phyloP scores from a whole-genome alignment of 257 asterid species.

The Solanum paucissectum region DNA sequence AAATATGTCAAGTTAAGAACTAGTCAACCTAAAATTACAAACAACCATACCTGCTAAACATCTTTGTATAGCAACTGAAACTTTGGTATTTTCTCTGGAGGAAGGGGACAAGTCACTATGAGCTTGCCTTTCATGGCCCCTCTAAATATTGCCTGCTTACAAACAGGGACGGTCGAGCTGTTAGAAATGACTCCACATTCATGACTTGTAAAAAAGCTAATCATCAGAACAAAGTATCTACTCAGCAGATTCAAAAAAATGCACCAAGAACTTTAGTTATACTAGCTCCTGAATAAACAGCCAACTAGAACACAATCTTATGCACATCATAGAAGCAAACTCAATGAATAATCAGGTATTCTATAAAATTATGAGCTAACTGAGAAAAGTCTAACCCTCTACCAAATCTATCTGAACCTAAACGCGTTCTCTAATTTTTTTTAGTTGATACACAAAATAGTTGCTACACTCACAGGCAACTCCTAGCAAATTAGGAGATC shows the following conservation, averaged over 20 bases:
- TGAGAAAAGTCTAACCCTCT: not conserved
- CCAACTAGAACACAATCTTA: not conserved
- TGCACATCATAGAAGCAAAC: not conserved
- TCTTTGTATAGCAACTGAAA: constrained; percentile 74
- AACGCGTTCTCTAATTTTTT: not conserved
- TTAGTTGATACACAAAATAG: not conserved
- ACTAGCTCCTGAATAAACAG: not conserved
- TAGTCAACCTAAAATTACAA: not conserved
- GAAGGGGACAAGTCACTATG: constrained; percentile 80
- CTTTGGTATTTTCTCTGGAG: constrained; percentile 75
- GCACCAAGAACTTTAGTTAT: not conserved
- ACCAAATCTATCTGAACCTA: not conserved
- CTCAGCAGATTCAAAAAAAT: not conserved
- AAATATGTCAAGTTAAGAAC: not conserved
- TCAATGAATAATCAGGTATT: not conserved
- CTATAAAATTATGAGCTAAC: not conserved
- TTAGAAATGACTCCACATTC: not conserved
- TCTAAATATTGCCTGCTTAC: constrained; percentile 73
- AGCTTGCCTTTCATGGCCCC: constrained; percentile 95
- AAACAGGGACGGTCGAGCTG: not conserved
- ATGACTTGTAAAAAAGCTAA: not conserved
- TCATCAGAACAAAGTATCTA: not conserved
- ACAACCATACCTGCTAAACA: constrained; percentile 35
- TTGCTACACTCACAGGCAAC: not conserved
- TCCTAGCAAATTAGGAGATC: not conserved